These are phyloP conservation scores for Cercospora brassicicola DNA, from an alignment of 2,329 filamentous ascomycete species.

Conservation along the genomic window DNA sequence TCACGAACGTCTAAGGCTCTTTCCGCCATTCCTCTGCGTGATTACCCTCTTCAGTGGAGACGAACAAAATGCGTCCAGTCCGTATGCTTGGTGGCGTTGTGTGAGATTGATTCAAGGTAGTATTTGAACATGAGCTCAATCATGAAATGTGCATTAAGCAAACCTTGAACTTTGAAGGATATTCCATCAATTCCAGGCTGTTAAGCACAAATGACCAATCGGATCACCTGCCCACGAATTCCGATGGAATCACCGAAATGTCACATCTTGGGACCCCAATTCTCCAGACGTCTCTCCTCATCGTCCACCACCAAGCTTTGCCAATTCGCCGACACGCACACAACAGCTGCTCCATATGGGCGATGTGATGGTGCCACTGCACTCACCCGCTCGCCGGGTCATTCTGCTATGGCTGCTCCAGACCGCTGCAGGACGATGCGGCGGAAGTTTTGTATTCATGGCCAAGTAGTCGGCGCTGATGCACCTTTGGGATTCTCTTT, in stretches of 20 bases:
- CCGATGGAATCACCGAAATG: neutral
- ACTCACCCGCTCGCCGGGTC: neutral
- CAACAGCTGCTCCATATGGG: neutral
- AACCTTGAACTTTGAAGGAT: no score
- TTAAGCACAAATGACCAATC: no score
- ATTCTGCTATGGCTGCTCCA: neutral
- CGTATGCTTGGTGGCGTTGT: no score
- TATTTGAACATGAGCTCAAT: no score
- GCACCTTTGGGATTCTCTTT: neutral
- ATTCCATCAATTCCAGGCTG: no score
- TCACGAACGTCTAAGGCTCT: no score
- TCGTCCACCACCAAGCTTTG: neutral
- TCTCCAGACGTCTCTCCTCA: neutral
- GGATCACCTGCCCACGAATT: no score
- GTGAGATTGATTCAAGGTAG: no score
- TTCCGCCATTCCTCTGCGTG: no score
- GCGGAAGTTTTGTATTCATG: neutral
- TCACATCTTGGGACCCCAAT: neutral
- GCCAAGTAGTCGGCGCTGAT: neutral
- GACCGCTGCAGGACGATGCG: neutral
- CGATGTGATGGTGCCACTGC: neutral
- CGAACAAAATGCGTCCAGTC: no score
- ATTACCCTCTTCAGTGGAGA: no score
- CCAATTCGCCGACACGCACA: neutral
- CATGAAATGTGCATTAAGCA: no score